Percentiles rank a stretch among this genome's conserved stretches.
These are phyloP conservation scores for Sugiyamaella boreocaroliniensis DNA, from an alignment of 805 yeast genomes.

Conservation along the genomic window DNA sequence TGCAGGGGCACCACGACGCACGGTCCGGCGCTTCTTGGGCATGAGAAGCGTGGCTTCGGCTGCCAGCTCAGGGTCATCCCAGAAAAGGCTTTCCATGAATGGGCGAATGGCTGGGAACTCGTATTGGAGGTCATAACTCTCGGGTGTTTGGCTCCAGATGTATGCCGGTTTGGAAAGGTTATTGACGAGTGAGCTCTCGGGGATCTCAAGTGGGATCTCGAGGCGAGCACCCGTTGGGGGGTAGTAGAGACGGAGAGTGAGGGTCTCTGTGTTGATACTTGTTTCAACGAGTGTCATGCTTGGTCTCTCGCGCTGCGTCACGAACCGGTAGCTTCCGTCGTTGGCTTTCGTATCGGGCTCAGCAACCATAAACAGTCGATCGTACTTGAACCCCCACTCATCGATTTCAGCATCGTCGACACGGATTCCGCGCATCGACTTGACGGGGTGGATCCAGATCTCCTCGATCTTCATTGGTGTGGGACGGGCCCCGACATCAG, in stretches of 20 bases:
- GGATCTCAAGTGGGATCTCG: conserved; percentile 15
- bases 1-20: conserved; percentile 16
- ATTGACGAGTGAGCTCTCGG: conserved; percentile 5
- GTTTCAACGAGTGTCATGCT: conserved; percentile 22
- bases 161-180: conserved; percentile 10
- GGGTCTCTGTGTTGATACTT: conserved; percentile 12
- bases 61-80: conserved; percentile 4
- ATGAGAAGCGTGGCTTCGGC: conserved; percentile 19
- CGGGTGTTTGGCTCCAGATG: conserved; percentile 27
- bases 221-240: conserved; percentile 8
- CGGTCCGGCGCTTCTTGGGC: conserved; percentile 21
- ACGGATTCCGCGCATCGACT: conserved; percentile 28
- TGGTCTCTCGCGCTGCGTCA: conserved; percentile 30
- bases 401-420: conserved; percentile 24
- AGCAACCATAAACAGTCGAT: conserved; percentile 29
- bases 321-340: conserved; percentile 12
- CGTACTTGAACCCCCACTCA: conserved; percentile 28
- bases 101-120: conserved; percentile 15
- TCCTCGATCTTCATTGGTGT: conserved; percentile 9
- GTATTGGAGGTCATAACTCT: conserved; percentile 21
- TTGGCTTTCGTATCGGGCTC: conserved; percentile 9
- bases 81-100: conserved; percentile 10
- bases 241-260: conserved; percentile 17
- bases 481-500: not conserved
- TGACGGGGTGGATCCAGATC: conserved; percentile 28